Percentiles rank a stretch among this genome's conserved stretches.
Evolutionary conservation across 1,139 yeast genomes (phyloP).

Genomic region (Lodderomyces oxycetoniae): DNA sequence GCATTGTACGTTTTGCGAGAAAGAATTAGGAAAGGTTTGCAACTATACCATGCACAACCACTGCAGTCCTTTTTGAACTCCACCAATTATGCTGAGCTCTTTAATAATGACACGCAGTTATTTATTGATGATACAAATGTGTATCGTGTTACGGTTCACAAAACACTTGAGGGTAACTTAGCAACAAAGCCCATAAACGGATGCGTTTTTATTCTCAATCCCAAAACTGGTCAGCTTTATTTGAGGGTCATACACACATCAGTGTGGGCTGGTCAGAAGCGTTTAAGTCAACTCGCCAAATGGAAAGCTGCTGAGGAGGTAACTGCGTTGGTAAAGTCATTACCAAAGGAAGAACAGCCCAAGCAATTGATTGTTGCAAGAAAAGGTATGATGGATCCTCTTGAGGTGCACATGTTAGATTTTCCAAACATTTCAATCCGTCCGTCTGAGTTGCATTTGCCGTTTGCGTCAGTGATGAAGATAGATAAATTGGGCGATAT

Average conservation of each 20-base stretch:
- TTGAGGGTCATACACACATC: slow-evolving; percentile 88
- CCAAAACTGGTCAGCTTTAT: slow-evolving; percentile 83
- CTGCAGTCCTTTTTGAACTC: slow-evolving; percentile 90
- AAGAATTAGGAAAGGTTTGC: slow-evolving; percentile 89
- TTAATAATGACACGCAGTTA: slow-evolving; percentile 75
- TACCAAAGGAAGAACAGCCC: slow-evolving; percentile 94
- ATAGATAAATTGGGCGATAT: slow-evolving; percentile 76
- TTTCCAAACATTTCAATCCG: slow-evolving; percentile 90
- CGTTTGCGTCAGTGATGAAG: slow-evolving; percentile 83
- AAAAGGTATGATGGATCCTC: slow-evolving; percentile 88
- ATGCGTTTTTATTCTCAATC: slow-evolving; percentile 83
- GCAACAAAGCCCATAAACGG: slow-evolving; percentile 95
- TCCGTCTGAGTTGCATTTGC: slow-evolving; percentile 83
- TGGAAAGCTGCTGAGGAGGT: slow-evolving; percentile 99
- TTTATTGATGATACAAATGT: slow-evolving; percentile 93
- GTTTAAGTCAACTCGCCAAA: slow-evolving; percentile 88
- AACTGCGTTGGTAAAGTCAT: slow-evolving; percentile 80
- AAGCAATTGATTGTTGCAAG: slow-evolving; percentile 86
- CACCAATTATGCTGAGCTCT: slow-evolving; percentile 83
- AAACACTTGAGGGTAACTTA: slow-evolving; percentile 88
- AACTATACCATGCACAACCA: slow-evolving; percentile 88
- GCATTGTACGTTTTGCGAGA: slow-evolving; percentile 89
- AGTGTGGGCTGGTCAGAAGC: slow-evolving; percentile 96
- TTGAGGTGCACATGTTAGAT: slow-evolving; percentile 95
- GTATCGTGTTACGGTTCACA: slow-evolving; percentile 88